Evolutionary conservation across 1,284 basidiomycete species (phyloP), one percentile per base, ranked within the genome.

Genomic region (Anthracocystis setariae): DNA sequence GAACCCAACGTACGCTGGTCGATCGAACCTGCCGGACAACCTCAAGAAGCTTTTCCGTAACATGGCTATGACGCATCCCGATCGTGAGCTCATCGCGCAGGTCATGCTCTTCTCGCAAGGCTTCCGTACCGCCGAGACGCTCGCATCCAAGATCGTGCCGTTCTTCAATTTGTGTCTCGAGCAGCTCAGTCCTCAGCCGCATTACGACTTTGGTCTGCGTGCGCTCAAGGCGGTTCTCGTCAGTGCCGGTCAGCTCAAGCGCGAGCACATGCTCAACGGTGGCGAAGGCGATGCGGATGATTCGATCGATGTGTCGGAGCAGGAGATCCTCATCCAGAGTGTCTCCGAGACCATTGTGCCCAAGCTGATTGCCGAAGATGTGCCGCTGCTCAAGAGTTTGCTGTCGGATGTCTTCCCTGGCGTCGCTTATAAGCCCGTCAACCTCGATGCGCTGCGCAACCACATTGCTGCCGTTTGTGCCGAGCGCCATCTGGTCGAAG

Each of bases 61-160:
- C 64, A 97, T 98, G 91, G 94, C 96, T 42, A 99, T 99, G 96
- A 97, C 96, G 2, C 90, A 93, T 52, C 96, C 96, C 25, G 96
- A 98, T 84, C 90, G 94, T 58, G 94, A 98, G 83, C 90, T 98
- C 50, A 99, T 99, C 76, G 96, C 96, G 2, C 96, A 99, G 85
- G 97, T 99, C 77, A 93, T 98, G 90, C 86, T 99, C 54, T 98
- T 98, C 86, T 98, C 96, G 15, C 96, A 98, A 86, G 97, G 97
- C 71, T 98, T 99, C 88, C 90, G 95, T 33, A 94, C 93, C 5
- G 96, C 97, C 5, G 96, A 98, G 84, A 90, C 89, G 0, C 88
- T 99, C 7, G 96, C 96, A 0, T 93, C 92, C 59, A 98, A 98
- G 85, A 92, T 99, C 59, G 95, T 99, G 15, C 96, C 95, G 0